phyloP scores from a whole-genome alignment of 768 basidiomycete genomes.

The Chalciporus pseudorubinellus region DNA sequence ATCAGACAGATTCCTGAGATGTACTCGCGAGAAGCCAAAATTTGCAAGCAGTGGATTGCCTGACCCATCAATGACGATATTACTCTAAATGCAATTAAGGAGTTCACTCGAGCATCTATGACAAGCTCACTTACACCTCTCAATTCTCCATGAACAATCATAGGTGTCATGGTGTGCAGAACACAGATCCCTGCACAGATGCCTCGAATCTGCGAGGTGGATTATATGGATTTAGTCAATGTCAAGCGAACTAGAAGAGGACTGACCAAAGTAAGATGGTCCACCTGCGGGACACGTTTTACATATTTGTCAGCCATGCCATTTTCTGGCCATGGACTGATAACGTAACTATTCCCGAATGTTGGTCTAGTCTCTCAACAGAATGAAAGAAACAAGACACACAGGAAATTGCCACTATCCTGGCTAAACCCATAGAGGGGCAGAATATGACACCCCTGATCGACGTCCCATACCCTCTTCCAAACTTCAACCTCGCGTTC shows the following conservation, averaged over 20 bases:
- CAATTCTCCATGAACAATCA: slow-evolving; percentile 55
- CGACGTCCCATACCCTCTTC: slow-evolving; percentile 51
- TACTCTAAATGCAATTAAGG: slow-evolving; percentile 35
- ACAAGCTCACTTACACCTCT: slow-evolving; percentile 40
- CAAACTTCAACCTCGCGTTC: slow-evolving; percentile 54
- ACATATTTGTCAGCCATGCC: slow-evolving; percentile 51
- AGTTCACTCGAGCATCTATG: neutral
- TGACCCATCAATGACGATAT: slow-evolving; percentile 43
- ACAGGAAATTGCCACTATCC: slow-evolving; percentile 57
- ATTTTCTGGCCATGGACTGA: slow-evolving; percentile 56
- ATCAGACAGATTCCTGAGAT: neutral
- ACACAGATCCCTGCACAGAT: slow-evolving; percentile 47
- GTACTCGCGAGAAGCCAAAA: slow-evolving; percentile 55
- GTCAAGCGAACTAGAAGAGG: too few species aligned
- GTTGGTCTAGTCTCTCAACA: neutral
- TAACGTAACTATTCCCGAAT: slow-evolving; percentile 44
- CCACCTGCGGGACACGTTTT: slow-evolving; percentile 37
- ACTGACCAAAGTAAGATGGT: slow-evolving; percentile 43
- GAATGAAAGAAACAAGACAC: slow-evolving; percentile 9
- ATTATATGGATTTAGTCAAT: too few species aligned
- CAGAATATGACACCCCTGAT: slow-evolving; percentile 49
- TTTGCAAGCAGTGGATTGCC: slow-evolving; percentile 54
- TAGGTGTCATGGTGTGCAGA: slow-evolving; percentile 49
- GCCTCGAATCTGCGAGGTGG: slow-evolving; percentile 39
- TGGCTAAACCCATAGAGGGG: slow-evolving; percentile 59